These are phyloP conservation scores for Nigrospora oryzae DNA, from an alignment of 2,329 filamentous ascomycete genomes.

Conservation along the genomic window DNA sequence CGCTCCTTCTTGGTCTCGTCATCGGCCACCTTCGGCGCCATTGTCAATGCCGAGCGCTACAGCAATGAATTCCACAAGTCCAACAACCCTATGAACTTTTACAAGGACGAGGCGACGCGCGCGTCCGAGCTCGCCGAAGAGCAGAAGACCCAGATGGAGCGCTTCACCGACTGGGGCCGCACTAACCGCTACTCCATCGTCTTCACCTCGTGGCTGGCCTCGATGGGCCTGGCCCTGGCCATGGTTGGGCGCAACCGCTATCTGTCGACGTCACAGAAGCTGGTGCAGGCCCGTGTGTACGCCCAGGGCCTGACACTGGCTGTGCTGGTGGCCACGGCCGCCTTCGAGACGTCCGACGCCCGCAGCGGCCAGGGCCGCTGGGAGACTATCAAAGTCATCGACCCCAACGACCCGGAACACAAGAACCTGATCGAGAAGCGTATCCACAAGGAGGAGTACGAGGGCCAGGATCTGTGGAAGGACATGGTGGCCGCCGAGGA, in stretches of 20 bases:
- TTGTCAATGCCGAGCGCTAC: conserved; percentile 75
- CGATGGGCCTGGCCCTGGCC: conserved; percentile 66
- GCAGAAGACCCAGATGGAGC: conserved; percentile 49
- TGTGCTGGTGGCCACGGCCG: conserved; percentile 73
- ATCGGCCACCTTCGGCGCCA: conserved; percentile 73
- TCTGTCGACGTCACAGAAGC: conserved; percentile 70
- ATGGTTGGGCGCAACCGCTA: conserved; percentile 72
- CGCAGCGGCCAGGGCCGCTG: conserved; percentile 68
- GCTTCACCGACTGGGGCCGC: conserved; percentile 63
- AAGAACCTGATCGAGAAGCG: conserved; percentile 79
- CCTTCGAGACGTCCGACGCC: conserved; percentile 73
- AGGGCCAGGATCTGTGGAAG: conserved; percentile 90
- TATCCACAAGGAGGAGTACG: conserved; percentile 79
- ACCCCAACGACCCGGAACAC: conserved; percentile 75
- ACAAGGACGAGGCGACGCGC: conserved; percentile 55
- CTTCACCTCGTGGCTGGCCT: conserved; percentile 70
- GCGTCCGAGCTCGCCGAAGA: conserved; percentile 43
- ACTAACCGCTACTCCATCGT: conserved; percentile 84
- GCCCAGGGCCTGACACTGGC: conserved; percentile 83
- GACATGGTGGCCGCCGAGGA: conserved; percentile 82
- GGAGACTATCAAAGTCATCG: conserved; percentile 76
- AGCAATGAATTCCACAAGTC: conserved; percentile 56
- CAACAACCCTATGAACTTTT: conserved; percentile 59
- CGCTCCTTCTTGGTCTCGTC: conserved; percentile 84
- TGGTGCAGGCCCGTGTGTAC: conserved; percentile 91